These are phyloP conservation scores for Eragrostis tef DNA, from an alignment of 202 grass and related monocot genomes.

Conservation along the genomic window DNA sequence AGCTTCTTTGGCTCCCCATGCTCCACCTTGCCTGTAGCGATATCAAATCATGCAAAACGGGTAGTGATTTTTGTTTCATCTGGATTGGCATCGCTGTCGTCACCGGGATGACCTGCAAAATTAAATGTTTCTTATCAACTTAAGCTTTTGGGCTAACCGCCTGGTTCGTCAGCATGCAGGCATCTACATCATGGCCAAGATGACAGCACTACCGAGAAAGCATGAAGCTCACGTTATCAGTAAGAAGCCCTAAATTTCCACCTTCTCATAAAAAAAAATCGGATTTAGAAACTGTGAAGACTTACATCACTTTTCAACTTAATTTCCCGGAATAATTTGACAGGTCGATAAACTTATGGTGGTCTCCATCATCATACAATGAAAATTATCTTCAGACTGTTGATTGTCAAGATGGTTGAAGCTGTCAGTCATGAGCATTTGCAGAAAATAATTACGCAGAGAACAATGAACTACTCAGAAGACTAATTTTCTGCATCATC, in stretches of 20 bases:
- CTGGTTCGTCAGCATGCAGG: constrained; percentile 17
- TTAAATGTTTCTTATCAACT: constrained; percentile 49
- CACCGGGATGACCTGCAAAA: constrained; percentile 34
- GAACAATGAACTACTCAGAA: neutral
- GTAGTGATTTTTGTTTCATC: constrained; percentile 23
- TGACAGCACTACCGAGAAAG: constrained; percentile 26
- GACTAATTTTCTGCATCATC: constrained; percentile 2
- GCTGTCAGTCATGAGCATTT: neutral
- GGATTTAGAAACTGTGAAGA: constrained; percentile 13
- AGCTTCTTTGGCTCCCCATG: neutral
- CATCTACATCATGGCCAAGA: constrained; percentile 48
- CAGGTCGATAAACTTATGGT: constrained; percentile 4
- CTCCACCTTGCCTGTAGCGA: constrained; percentile 22
- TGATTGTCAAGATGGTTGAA: neutral
- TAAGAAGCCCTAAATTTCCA: constrained; percentile 23
- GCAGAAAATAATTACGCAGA: neutral
- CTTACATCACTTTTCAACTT: constrained; percentile 9
- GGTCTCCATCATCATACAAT: constrained; percentile 35
- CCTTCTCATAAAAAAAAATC: constrained; percentile 18
- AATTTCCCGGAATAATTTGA: neutral
- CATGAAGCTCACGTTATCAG: constrained; percentile 23
- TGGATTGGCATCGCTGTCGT: neutral
- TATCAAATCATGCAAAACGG: constrained; percentile 17
- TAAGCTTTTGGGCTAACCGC: constrained; percentile 26
- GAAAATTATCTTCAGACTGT: constrained; percentile 25